These are phyloP conservation scores for Malus hybrid DNA, from an alignment of 331 rosid species.

Conservation along the genomic window DNA sequence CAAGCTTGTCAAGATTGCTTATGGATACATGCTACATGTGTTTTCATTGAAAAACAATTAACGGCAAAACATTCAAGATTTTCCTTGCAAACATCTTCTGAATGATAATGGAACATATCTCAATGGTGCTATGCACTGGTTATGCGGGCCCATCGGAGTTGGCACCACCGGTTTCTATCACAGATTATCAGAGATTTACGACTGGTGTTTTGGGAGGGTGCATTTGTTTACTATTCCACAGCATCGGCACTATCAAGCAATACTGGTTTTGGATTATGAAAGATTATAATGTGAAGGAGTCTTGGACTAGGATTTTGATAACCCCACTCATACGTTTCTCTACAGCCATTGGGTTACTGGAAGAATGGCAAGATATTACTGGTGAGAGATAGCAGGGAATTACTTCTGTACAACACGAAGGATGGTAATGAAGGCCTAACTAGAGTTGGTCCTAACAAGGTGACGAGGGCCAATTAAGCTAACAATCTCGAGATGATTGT, in stretches of 20 bases:
- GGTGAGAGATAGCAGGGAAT: not conserved
- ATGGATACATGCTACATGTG: not conserved
- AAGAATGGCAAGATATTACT: not conserved
- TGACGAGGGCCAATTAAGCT: too few species aligned
- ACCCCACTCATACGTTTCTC: not conserved
- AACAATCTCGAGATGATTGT: not conserved
- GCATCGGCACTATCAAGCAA: not conserved
- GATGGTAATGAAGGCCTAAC: not conserved
- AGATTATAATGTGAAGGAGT: constrained; percentile 11
- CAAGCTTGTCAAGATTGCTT: not conserved
- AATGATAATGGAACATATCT: not conserved
- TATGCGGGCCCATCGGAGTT: not conserved
- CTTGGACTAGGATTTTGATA: constrained; percentile 9
- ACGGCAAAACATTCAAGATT: not conserved
- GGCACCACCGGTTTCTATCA: not conserved
- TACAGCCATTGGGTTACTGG: constrained; percentile 8
- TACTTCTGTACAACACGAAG: not conserved
- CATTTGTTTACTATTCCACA: not conserved
- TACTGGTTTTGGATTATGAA: constrained; percentile 6
- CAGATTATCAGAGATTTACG: not conserved
- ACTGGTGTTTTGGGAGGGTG: constrained; percentile 2
- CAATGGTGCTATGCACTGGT: constrained; percentile 8
- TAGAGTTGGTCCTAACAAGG: too few species aligned
- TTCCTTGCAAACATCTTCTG: not conserved
- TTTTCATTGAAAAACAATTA: constrained; percentile 4